Evolutionary conservation across 495 filamentous ascomycete genomes (phyloP), one percentile per base, ranked within the genome.

Genomic region (Xylaria flabelliformis): DNA sequence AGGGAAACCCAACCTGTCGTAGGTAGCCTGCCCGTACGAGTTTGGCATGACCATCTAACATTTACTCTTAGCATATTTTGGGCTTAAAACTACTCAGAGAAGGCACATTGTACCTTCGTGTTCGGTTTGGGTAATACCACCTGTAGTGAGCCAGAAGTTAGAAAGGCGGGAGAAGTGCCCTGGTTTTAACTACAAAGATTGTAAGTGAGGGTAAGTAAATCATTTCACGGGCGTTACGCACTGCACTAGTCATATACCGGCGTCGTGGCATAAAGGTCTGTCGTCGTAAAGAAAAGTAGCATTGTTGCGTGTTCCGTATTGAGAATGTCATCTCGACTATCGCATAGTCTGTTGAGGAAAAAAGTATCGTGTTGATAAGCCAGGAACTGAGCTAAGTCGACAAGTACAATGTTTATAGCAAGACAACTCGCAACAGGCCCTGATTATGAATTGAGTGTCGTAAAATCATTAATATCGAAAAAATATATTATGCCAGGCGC

Each of bases 21-120:
- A 97, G 78, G 74, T 93, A 97, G 1, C 95, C 94, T 46, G 90
- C 92, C 69, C 91, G 86, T 17, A 96, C 81, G 46, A 98, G 85
- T 44, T 92, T 88, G 10, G 90, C 85, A 82, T 97, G 90, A 53
- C 88, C 88, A 83, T 94, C 92, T 85, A 85, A 51, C 1, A 83
- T 59, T 24, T 1, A 46, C 51, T 58, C 29, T 79, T 53, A 79
- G 74, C 32, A 73, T 70, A 48, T 56, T 21, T 12, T 12, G 48
- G 21, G 19, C 19, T 48, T 0, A 36, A 24, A 32, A 29, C 39
- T 48, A 36, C 42, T 17, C 32, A 39, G 3, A 61, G 8, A 5
- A 19, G 34, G 62, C 66, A 68, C 12, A 56, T 79, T 82, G 82
- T 81, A 76, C 82, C 83, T 77, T 89, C 84, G 67, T 80, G 79